These are phyloP conservation scores for Leccinum barrowsii DNA, from an alignment of 768 basidiomycete species.

Conservation along the genomic window DNA sequence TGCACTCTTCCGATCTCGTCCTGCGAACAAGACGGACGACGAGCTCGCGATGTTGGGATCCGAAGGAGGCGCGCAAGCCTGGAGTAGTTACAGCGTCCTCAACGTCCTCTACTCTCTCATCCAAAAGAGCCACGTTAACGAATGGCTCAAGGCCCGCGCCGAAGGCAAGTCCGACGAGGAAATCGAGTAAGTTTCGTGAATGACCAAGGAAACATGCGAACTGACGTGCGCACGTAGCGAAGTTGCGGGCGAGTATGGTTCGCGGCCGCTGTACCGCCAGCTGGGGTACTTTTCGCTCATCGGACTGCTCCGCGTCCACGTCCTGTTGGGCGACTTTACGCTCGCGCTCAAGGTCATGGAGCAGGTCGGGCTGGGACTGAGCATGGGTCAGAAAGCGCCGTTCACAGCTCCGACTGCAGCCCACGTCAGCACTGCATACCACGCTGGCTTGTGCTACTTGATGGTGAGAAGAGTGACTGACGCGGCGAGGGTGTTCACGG, in stretches of 20 bases:
- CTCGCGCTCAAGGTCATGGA: conserved; percentile 95
- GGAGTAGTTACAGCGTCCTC: conserved; percentile 97
- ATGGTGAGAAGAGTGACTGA: conserved; percentile 93
- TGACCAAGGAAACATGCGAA: neutral
- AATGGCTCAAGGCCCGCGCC: conserved; percentile 81
- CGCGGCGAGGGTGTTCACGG: conserved; percentile 90
- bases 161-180: conserved; percentile 80
- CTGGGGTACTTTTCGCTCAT: conserved; percentile 97
- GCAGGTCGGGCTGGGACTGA: conserved; percentile 86
- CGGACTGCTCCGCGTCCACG: conserved; percentile 92
- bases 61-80: conserved; percentile 74
- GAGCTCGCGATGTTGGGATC: conserved; percentile 81
- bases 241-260: conserved; percentile 88
- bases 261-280: conserved; percentile 86
- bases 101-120: conserved; percentile 98
- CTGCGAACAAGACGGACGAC: conserved; percentile 84
- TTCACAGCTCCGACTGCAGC: conserved; percentile 95
- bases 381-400: conserved; percentile 89
- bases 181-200: conserved; percentile 58
- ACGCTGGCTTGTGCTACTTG: conserved; percentile 96
- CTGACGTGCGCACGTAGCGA: conserved; percentile 45
- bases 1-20: conserved; percentile 85
- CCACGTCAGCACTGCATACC: conserved; percentile 92
- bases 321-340: conserved; percentile 92
- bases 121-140: conserved; percentile 94